Percentiles rank a stretch among this genome's conserved stretches.
Conservation (phyloP, 768 basidiomycete species). For the Rhizopogon roseolus region DNA sequence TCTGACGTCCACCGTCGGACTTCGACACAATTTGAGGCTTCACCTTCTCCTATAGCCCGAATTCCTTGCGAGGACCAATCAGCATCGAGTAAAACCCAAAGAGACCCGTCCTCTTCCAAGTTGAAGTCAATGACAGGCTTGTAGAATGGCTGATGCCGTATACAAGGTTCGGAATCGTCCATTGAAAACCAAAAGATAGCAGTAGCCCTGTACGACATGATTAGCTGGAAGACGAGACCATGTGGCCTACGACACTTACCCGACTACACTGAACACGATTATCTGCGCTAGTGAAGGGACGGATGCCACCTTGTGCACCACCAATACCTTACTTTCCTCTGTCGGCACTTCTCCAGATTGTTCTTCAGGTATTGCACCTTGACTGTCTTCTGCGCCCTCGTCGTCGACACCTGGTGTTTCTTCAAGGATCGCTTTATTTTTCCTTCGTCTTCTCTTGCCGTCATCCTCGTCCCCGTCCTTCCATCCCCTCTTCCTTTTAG, state of each 20-base stretch:
- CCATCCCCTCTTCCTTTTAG: constrained; percentile 22
- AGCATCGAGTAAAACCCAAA: constrained; percentile 50
- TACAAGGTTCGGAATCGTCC: constrained; percentile 13
- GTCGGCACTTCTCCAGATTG: neutral
- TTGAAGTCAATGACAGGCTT: constrained; percentile 60
- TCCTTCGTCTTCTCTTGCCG: constrained; percentile 12
- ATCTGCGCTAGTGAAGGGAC: constrained; percentile 29
- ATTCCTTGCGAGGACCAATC: constrained; percentile 26
- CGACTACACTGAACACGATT: constrained; percentile 67
- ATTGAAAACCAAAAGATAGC: constrained; percentile 55
- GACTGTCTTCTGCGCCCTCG: constrained; percentile 19
- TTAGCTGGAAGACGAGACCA: neutral
- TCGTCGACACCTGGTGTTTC: constrained; percentile 16
- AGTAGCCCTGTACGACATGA: constrained; percentile 43
- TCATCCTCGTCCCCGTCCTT: constrained; percentile 24
- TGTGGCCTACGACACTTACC: constrained; percentile 41
- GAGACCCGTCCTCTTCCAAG: constrained; percentile 26
- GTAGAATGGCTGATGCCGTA: constrained; percentile 45
- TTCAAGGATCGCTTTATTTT: constrained; percentile 10
- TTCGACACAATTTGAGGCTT: constrained; percentile 19
- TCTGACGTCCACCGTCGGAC: constrained; percentile 31
- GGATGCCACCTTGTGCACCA: constrained; percentile 52
- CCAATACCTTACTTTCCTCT: constrained; percentile 40
- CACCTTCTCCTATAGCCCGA: constrained; percentile 10
- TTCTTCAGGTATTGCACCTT: constrained; percentile 2